A percentile compares a stretch with the other conserved stretches of the same genome.
Evolutionary conservation across 2,329 filamentous ascomycete genomes (phyloP).

Genomic region (Fusarium decemcellulare): DNA sequence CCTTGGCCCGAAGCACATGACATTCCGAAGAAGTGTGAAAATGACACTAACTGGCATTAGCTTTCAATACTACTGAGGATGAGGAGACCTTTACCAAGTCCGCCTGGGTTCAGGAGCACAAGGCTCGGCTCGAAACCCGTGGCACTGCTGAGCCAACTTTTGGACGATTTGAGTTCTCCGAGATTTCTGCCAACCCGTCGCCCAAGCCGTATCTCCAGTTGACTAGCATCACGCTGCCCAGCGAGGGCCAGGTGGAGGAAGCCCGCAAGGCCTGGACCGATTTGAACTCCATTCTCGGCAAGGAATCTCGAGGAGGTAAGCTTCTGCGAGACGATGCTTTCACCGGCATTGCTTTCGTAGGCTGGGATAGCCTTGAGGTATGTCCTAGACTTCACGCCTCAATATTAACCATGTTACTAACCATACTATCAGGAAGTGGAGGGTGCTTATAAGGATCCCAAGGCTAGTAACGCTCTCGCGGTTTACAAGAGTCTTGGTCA

Average conservation of each 20-base stretch:
- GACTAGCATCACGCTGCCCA: constrained; percentile 14
- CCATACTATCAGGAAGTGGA: constrained; percentile 5
- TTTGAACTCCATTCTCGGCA: constrained; percentile 9
- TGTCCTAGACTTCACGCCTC: not conserved
- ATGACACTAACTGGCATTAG: not conserved
- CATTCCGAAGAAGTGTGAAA: not conserved
- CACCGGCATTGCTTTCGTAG: constrained; percentile 20
- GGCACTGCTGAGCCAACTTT: not conserved
- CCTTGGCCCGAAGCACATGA: not conserved
- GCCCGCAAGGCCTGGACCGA: constrained; percentile 14
- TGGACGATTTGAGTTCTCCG: constrained; percentile 19
- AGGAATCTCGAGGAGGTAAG: constrained; percentile 19
- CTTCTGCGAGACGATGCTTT: constrained; percentile 15
- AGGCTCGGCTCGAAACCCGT: not conserved
- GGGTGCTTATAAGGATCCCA: constrained; percentile 16
- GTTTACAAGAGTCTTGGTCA: constrained; percentile 13
- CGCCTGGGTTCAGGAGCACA: constrained; percentile 16
- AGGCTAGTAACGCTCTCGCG: constrained; percentile 10
- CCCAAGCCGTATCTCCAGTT: constrained; percentile 20
- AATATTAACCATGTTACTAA: not conserved
- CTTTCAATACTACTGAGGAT: constrained; percentile 21
- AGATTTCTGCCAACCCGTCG: constrained; percentile 4
- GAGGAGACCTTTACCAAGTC: constrained; percentile 12
- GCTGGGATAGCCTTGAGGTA: constrained; percentile 30
- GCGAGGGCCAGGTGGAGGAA: constrained; percentile 1